A percentile compares a stretch with the other conserved stretches of the same genome.
Conservation (phyloP, 768 basidiomycete genomes). For the Hydnomerulius pinastri region DNA sequence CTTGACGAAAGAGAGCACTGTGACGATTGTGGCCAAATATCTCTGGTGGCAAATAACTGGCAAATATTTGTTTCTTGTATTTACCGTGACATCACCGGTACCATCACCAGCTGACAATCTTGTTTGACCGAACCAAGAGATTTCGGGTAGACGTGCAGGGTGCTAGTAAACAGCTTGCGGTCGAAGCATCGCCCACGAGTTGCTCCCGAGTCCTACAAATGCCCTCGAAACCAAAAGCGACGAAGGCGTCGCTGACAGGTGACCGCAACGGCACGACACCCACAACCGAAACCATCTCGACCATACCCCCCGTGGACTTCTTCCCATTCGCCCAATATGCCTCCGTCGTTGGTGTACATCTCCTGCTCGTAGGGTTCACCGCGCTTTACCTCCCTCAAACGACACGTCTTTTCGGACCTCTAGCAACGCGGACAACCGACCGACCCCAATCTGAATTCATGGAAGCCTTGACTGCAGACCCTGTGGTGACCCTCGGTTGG, state of each 20-base stretch:
- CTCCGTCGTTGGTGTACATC: constrained; percentile 68
- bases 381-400: constrained; percentile 73
- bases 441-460: constrained; percentile 74
- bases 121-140: too few relatives aligned
- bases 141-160: too few relatives aligned
- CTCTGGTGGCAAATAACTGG: too few relatives aligned
- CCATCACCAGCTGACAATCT: too few relatives aligned
- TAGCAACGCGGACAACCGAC: constrained; percentile 42
- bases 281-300: background rate
- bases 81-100: too few relatives aligned
- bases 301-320: constrained; percentile 8
- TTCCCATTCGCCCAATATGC: constrained; percentile 63
- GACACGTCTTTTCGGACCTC: constrained; percentile 44
- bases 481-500: constrained; percentile 58
- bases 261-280: background rate
- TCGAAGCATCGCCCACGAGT: too few relatives aligned
- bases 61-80: too few relatives aligned
- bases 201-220: background rate
- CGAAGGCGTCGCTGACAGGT: background rate
- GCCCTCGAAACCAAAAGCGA: constrained; percentile 1
- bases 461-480: constrained; percentile 61
- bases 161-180: background rate
- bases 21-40: too few relatives aligned
- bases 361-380: constrained; percentile 63
- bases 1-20: too few relatives aligned